phyloP scores from a whole-genome alignment of 305 asterid genomes.

The Fraxinus latifolia region DNA sequence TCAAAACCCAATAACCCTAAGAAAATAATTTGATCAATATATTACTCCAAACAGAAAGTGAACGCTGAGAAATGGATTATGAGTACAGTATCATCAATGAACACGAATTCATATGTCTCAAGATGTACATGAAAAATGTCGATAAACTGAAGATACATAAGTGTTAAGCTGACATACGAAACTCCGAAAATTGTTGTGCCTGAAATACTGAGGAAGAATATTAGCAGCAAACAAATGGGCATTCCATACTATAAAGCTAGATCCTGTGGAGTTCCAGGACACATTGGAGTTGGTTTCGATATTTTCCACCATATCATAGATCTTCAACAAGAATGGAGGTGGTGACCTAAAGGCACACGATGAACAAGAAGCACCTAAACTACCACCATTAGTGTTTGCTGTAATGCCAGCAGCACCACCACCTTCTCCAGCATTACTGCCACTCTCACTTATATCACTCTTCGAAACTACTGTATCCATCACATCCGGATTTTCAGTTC shows the following conservation, averaged over 20 bases:
- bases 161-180: slow-evolving; percentile 44
- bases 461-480: slow-evolving; percentile 2
- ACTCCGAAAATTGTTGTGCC: slow-evolving; percentile 47
- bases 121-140: background rate
- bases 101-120: background rate
- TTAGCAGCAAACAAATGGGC: slow-evolving; percentile 30
- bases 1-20: background rate
- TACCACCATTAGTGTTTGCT: background rate
- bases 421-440: background rate
- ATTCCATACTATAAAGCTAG: slow-evolving; percentile 43
- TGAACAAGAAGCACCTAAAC: background rate
- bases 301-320: slow-evolving; percentile 40
- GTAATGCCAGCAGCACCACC: background rate
- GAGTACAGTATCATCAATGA: background rate
- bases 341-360: slow-evolving; percentile 17
- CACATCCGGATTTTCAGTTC: background rate
- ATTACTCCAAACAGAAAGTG: background rate
- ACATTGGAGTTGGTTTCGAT: slow-evolving; percentile 27
- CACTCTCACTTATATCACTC: slow-evolving; percentile 2
- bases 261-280: slow-evolving; percentile 37
- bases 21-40: background rate
- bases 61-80: background rate
- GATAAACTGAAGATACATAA: slow-evolving; percentile 28
- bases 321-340: slow-evolving; percentile 48
- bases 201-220: slow-evolving; percentile 50